Evolutionary conservation across 768 basidiomycete species (phyloP).

Genomic region (Thelephora aurantiotincta): DNA sequence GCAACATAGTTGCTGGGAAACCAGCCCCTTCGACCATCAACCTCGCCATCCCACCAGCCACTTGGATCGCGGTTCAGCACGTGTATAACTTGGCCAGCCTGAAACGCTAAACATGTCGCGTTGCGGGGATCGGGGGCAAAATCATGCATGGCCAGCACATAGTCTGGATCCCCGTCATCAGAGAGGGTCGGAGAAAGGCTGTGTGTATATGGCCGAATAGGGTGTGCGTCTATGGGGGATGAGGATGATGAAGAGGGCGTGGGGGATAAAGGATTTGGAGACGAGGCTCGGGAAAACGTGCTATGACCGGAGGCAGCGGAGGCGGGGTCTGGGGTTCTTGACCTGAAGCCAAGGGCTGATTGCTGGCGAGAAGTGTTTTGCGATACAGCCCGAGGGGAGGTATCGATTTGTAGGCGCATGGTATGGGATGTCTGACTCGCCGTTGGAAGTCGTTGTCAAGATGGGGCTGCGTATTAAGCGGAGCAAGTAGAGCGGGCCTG

Average conservation of each 20-base stretch:
- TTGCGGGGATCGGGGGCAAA: conserved; percentile 59
- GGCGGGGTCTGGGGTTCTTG: conserved; percentile 5
- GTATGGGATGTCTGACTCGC: too few species aligned
- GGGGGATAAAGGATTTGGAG: conserved; percentile 1
- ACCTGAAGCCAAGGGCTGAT: conserved; percentile 10
- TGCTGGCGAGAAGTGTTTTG: conserved; percentile 4
- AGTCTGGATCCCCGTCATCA: conserved; percentile 31
- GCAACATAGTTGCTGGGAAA: conserved; percentile 92
- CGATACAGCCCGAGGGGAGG: conserved; percentile 6
- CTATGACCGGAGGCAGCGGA: conserved; percentile 1
- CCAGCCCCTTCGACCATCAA: conserved; percentile 85
- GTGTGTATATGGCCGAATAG: conserved; percentile 2
- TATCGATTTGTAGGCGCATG: conserved; percentile 19
- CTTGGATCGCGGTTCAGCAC: conserved; percentile 78
- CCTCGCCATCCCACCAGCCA: conserved; percentile 99
- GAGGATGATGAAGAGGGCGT: conserved; percentile 4
- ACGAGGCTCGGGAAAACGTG: conserved; percentile 5
- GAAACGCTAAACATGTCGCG: conserved; percentile 77
- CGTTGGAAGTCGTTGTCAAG: background rate
- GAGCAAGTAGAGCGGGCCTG: too few species aligned
- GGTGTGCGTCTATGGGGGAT: background rate
- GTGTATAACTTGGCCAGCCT: conserved; percentile 80
- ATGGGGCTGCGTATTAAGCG: background rate
- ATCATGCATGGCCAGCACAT: conserved; percentile 88
- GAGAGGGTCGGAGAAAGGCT: background rate